Conservation (phyloP, 2,329 filamentous ascomycete species). For the Talaromyces sp. region DNA sequence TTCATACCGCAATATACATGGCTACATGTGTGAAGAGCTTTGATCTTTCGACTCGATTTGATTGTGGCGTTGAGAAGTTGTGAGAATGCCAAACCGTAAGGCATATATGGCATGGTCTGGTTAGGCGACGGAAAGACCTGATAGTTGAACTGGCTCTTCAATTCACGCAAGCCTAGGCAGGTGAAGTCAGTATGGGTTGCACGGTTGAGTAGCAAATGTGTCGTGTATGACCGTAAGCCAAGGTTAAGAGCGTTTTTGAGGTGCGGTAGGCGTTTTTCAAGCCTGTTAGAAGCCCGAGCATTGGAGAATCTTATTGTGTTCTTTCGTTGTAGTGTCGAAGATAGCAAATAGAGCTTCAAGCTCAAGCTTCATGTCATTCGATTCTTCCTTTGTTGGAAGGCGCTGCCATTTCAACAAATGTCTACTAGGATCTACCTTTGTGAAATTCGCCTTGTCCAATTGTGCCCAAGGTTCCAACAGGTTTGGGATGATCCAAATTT, state of each 20-base stretch:
- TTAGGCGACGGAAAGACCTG: not conserved
- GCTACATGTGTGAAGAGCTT: constrained; percentile 4
- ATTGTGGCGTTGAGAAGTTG: constrained; percentile 5
- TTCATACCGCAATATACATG: constrained; percentile 2
- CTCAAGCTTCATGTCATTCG: not conserved
- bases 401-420: not conserved
- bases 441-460: constrained; percentile 1
- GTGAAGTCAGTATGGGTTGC: not conserved
- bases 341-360: constrained; percentile 2
- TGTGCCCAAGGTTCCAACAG: not conserved
- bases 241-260: constrained; percentile 3
- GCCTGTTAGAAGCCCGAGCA: not conserved
- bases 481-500: constrained; percentile 4
- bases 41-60: constrained; percentile 3
- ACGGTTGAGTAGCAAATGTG: not conserved
- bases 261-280: constrained; percentile 7
- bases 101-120: not conserved
- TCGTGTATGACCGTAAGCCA: not conserved
- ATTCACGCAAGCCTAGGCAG: constrained; percentile 7
- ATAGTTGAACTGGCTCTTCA: constrained; percentile 6
- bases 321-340: not conserved
- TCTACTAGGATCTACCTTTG: not conserved
- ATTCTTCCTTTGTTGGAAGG: not conserved
- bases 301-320: constrained; percentile 1
- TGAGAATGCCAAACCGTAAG: constrained; percentile 6